These are phyloP conservation scores for Geoglossum glabrum DNA, from an alignment of 495 filamentous ascomycete genomes.

Conservation along the genomic window DNA sequence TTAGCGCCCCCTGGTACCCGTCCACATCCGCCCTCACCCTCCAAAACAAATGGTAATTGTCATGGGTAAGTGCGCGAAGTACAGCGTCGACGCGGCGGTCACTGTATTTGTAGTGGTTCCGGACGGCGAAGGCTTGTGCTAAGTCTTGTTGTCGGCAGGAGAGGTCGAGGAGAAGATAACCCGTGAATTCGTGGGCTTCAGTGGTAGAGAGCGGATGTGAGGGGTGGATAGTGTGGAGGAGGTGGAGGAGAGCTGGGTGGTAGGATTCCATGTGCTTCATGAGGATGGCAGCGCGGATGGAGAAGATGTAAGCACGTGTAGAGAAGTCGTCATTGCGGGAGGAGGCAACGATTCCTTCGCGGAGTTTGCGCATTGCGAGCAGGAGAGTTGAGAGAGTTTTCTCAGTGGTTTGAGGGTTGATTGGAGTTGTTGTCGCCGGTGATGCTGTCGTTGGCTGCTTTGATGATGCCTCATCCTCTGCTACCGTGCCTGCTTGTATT, in stretches of 20 bases:
- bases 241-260: conserved; percentile 62
- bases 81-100: conserved; percentile 45
- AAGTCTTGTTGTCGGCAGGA: conserved; percentile 70
- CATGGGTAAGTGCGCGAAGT: conserved; percentile 49
- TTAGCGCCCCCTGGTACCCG: conserved; percentile 50
- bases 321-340: conserved; percentile 38
- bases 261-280: conserved; percentile 70
- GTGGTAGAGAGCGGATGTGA: conserved; percentile 37
- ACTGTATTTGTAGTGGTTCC: conserved; percentile 30
- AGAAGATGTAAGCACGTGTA: conserved; percentile 36
- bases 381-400: conserved; percentile 31
- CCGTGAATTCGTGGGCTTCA: conserved; percentile 56
- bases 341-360: conserved; percentile 67
- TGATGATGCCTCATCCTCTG: conserved; percentile 22
- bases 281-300: conserved; percentile 62
- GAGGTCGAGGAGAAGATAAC: conserved; percentile 70
- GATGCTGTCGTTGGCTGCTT: conserved; percentile 19
- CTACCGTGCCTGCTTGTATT: conserved; percentile 16
- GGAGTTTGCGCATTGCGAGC: conserved; percentile 71
- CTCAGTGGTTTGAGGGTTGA: background rate
- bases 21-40: conserved; percentile 49
- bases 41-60: conserved; percentile 69
- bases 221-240: conserved; percentile 51
- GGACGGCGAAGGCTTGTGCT: conserved; percentile 45
- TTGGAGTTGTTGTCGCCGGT: background rate